These are phyloP conservation scores for Kazachstania africana DNA, from an alignment of 805 yeast genomes.

Conservation along the genomic window DNA sequence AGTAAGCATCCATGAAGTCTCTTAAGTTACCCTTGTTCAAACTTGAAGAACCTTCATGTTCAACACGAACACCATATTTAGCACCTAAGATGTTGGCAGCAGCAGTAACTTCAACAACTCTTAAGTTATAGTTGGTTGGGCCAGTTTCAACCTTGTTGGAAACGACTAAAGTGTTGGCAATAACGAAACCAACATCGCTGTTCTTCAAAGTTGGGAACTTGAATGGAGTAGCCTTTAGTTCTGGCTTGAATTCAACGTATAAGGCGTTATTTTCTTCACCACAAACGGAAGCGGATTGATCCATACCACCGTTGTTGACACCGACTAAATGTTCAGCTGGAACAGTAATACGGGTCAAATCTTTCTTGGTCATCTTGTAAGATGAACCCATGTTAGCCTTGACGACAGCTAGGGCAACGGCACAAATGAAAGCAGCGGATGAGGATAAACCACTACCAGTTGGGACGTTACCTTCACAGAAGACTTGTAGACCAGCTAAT, in stretches of 20 bases:
- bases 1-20: constrained; percentile 48
- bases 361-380: constrained; percentile 34
- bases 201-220: constrained; percentile 38
- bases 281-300: constrained; percentile 59
- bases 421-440: constrained; percentile 61
- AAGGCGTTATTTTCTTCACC: constrained; percentile 50
- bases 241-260: constrained; percentile 49
- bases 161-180: constrained; percentile 50
- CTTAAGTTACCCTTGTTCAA: constrained; percentile 43
- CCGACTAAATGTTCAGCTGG: constrained; percentile 63
- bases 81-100: constrained; percentile 50
- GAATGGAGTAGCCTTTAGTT: constrained; percentile 42
- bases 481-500: constrained; percentile 39
- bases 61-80: constrained; percentile 32
- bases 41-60: constrained; percentile 32
- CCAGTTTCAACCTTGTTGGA: constrained; percentile 63
- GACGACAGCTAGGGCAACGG: constrained; percentile 47
- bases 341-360: constrained; percentile 47
- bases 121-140: constrained; percentile 54
- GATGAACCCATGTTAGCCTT: constrained; percentile 36
- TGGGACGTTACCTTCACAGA: constrained; percentile 56
- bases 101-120: constrained; percentile 63
- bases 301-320: constrained; percentile 73
- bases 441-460: constrained; percentile 64
- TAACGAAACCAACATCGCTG: constrained; percentile 37